Base-by-base conservation (phyloP, 495 filamentous ascomycete species). In the Aspergillus nidulans region DNA sequence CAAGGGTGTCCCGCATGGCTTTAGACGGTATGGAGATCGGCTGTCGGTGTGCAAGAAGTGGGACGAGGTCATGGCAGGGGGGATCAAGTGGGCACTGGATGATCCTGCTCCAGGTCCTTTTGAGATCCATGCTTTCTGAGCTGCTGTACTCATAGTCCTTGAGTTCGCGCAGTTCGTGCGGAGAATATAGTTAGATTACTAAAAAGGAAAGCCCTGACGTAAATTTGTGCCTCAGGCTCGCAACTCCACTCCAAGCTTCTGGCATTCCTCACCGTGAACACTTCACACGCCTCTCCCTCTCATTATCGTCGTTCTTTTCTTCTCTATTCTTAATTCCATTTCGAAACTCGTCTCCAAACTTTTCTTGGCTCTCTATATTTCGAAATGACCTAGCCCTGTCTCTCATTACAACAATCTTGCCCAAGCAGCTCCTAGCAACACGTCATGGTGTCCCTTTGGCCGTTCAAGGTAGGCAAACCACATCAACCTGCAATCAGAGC, bases 401-500 rank as follows among this genome's bases (percentile, higher is more conserved):
- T 53, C 51, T 21, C 51, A 6, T 44, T n/a, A 2, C 25, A 1
- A 34, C 5, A n/a, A 52, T 52, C 46, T 40, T 42, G 21, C 24
- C 45, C 19, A 28, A 28, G 19, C 42, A 15, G 25, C 25, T 34
- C 23, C 40, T 25, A 49, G 21, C 24, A 25, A 51, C 48, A 57
- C 55, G 88, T 60, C 46, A 94, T 92, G 90, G 87, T 92, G 58
- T 89, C 84, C 25, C 78, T 94, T 44, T 95, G 90, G 90, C 90
- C 84, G 57, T 90, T 83, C 78, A 86, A 81, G 75, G 86, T 89
- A 69, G 67, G 72, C 23, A 28, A 38, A 10, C 18, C 30, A 6
- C 5, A 20, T 28, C 26, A 40, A 18, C 19, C 21, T 30, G 21
- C 34, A 41, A 23, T 3, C 7, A 25, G 13, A 58, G 15, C 24